Evolutionary conservation across 2,329 filamentous ascomycete genomes (phyloP).

Genomic region (Apiospora marii): DNA sequence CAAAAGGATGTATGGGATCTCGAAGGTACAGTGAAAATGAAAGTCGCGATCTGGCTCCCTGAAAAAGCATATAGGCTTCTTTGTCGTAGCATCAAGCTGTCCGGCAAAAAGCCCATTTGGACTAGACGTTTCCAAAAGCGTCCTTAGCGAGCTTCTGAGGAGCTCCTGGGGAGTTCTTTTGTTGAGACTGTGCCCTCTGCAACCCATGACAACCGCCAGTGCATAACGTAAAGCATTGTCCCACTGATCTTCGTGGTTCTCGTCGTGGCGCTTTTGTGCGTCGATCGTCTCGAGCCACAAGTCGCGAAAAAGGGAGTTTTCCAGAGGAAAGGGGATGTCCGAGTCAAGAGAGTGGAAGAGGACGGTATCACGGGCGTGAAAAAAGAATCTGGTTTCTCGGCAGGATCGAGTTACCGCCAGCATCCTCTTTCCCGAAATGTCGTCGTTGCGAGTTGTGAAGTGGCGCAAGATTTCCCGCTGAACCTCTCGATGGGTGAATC

Average conservation of each 20-base stretch:
- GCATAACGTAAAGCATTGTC: conserved; percentile 30
- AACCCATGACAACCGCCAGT: conserved; percentile 23
- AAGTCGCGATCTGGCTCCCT: not conserved
- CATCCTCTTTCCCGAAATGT: conserved; percentile 28
- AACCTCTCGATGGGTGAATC: not conserved
- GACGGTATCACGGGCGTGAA: conserved; percentile 32
- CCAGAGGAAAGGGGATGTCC: not conserved
- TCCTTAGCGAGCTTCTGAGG: not conserved
- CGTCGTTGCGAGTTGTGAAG: not conserved
- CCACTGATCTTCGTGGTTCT: conserved; percentile 27
- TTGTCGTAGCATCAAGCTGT: not conserved
- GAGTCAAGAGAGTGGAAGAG: conserved; percentile 28
- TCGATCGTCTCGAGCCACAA: conserved; percentile 30
- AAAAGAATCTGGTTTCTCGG: conserved; percentile 30
- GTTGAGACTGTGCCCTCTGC: not conserved
- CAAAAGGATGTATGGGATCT: not conserved
- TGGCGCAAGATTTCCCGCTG: not conserved
- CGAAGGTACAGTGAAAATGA: not conserved
- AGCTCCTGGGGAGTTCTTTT: not conserved
- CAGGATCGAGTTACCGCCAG: conserved; percentile 31
- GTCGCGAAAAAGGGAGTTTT: not conserved
- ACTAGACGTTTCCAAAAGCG: not conserved
- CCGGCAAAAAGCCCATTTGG: not conserved
- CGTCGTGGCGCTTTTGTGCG: conserved; percentile 27
- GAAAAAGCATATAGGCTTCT: not conserved